phyloP scores from a whole-genome alignment of 2,329 filamentous ascomycete species.

The Fusarium chuoi region DNA sequence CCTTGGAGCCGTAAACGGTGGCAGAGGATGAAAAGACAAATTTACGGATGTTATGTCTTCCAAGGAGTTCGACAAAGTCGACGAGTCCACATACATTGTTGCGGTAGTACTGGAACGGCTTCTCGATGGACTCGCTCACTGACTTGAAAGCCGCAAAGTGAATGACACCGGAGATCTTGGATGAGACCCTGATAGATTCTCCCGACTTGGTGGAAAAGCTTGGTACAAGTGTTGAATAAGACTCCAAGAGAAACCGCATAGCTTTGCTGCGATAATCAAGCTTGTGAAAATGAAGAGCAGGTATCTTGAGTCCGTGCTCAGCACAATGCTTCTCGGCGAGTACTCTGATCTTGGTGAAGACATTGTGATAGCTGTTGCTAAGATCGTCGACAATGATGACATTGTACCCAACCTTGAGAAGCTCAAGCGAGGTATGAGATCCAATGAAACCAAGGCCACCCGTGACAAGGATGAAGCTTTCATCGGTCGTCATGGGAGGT shows the following conservation, averaged over 20 bases:
- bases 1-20: constrained; percentile 70
- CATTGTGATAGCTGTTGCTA: constrained; percentile 54
- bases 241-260: constrained; percentile 52
- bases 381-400: constrained; percentile 60
- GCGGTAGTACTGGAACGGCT: constrained; percentile 71
- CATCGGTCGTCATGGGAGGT: not conserved
- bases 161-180: constrained; percentile 62
- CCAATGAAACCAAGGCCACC: constrained; percentile 67
- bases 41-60: constrained; percentile 70
- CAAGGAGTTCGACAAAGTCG: constrained; percentile 66
- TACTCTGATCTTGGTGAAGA: constrained; percentile 23
- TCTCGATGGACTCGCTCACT: constrained; percentile 70
- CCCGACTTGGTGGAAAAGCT: not conserved
- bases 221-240: constrained; percentile 43
- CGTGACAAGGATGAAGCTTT: constrained; percentile 57
- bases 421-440: constrained; percentile 64
- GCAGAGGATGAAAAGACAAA: constrained; percentile 76
- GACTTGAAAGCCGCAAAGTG: constrained; percentile 77
- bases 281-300: constrained; percentile 51
- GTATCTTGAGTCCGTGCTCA: constrained; percentile 9
- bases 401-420: constrained; percentile 64
- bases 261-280: constrained; percentile 52
- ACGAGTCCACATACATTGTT: constrained; percentile 75
- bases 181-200: constrained; percentile 11
- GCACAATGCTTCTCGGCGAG: constrained; percentile 21